phyloP scores from a whole-genome alignment of 73 alveolate genomes.

The Uronychia setigera region DNA sequence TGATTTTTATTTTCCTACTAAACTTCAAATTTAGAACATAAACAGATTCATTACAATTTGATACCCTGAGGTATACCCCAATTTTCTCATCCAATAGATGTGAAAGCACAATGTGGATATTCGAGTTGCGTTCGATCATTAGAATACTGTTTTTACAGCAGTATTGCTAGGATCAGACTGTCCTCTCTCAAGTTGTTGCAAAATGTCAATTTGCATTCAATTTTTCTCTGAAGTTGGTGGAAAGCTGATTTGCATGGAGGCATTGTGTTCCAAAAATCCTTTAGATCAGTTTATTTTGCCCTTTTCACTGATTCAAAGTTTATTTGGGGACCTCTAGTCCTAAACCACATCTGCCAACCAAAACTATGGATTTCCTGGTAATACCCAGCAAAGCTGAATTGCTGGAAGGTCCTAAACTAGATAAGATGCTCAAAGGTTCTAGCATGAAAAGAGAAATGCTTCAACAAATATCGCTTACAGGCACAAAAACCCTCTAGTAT shows the following conservation, averaged over 20 bases:
- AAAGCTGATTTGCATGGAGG: conserved; percentile 62
- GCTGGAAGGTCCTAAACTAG: too few relatives aligned
- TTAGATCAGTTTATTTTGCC: conserved; percentile 25
- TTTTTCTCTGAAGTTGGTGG: conserved; percentile 49
- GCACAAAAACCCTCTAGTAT: too few relatives aligned
- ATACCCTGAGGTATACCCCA: neutral
- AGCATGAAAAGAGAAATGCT: too few relatives aligned
- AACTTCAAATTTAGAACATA: neutral
- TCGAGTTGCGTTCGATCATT: conserved; percentile 26
- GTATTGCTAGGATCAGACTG: conserved; percentile 48
- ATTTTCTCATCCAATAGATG: neutral
- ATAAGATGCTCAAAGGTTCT: too few relatives aligned
- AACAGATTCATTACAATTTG: neutral
- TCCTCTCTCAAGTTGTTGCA: conserved; percentile 54
- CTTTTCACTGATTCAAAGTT: neutral
- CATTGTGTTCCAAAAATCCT: conserved; percentile 53
- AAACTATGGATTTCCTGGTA: too few relatives aligned
- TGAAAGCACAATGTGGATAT: neutral
- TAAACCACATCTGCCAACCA: too few relatives aligned
- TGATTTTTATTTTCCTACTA: neutral
- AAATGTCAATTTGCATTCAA: conserved; percentile 45
- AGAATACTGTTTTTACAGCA: conserved; percentile 22
- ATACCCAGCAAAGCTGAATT: too few relatives aligned
- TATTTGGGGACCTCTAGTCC: too few relatives aligned
- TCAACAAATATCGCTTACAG: too few relatives aligned